Evolutionary conservation across 805 yeast species (phyloP), one percentile per base, ranked within the genome.

Genomic region (Wickerhamiella lipophila): DNA sequence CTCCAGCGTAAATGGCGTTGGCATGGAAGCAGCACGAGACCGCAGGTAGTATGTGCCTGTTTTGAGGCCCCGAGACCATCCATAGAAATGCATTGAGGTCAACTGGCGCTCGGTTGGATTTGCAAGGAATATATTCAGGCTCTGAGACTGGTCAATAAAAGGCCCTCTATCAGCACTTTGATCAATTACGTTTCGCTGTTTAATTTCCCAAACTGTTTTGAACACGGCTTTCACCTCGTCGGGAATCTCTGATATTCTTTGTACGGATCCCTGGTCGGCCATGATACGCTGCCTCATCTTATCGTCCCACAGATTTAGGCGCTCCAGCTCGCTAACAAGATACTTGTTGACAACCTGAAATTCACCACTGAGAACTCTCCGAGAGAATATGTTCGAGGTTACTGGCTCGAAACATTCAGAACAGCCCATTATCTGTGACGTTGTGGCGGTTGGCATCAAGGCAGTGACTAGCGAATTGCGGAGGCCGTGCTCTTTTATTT

Each of bases 391-490:
- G 65, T 88, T 88, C 8, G 95, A 84, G 1, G 96, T 86, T 58
- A 78, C 75, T 6, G 97, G 97, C 64, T 89, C 97, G 61, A 88
- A 84, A 64, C 96, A 87, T 67, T 88, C 97, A 52, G 78, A 85
- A 69, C 75, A 85, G 15, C 96, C 96, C 48, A 88, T 69, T 39
- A 88, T 87, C 67, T 87, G 96, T 1, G 96, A 87, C 1, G 96
- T 88, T 0, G 96, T 84, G 1, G 97, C 96, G 13, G 96, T 88
- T 36, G 97, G 97, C 97, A 88, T 88, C 47, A 95, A 87, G 1
- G 94, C 96, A 29, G 88, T 83, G 15, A 88, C 64, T 45, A 88
- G 67, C 4, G 96, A 87, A 67, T 88, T 88, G 58, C 95, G 68
- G 19, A 88, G 60, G 25, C 96, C 96, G 57, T 75, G 66, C 36